Evolutionary conservation across 2,329 filamentous ascomycete genomes (phyloP).

Genomic region (Claviceps quebecensis): DNA sequence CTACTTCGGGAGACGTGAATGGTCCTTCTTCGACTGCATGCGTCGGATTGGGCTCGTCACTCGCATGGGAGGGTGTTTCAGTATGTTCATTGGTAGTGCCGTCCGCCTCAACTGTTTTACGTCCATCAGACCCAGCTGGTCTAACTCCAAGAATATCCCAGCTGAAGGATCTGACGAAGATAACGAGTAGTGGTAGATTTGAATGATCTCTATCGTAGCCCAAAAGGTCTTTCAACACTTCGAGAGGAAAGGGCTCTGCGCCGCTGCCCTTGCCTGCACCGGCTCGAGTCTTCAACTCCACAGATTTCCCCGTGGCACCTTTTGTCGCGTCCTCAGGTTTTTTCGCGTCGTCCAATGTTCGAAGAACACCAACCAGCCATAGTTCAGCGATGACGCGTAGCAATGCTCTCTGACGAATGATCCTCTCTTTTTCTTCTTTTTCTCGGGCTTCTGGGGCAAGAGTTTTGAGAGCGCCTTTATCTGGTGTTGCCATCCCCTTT

Average conservation of each 20-base stretch:
- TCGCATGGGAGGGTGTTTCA: slow-evolving; percentile 28
- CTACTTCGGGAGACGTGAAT: slow-evolving; percentile 61
- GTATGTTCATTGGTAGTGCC: slow-evolving; percentile 42
- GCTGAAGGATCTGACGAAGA: slow-evolving; percentile 90
- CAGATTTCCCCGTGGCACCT: slow-evolving; percentile 48
- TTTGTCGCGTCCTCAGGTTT: slow-evolving; percentile 50
- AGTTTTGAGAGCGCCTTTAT: slow-evolving; percentile 68
- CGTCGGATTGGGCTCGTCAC: slow-evolving; percentile 30
- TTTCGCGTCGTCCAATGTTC: slow-evolving; percentile 58
- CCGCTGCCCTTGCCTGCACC: slow-evolving; percentile 43
- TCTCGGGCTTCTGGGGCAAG: slow-evolving; percentile 72
- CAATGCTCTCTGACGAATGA: slow-evolving; percentile 72
- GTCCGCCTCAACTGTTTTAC: slow-evolving; percentile 73
- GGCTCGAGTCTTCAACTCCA: slow-evolving; percentile 41
- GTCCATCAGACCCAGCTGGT: slow-evolving; percentile 55
- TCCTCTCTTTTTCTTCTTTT: slow-evolving; percentile 87
- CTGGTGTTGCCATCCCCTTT: slow-evolving; percentile 79
- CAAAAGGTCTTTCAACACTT: slow-evolving; percentile 93
- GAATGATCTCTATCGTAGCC: slow-evolving; percentile 85
- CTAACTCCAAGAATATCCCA: slow-evolving; percentile 89
- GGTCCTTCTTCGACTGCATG: slow-evolving; percentile 48
- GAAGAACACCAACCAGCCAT: slow-evolving; percentile 82
- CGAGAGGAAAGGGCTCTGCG: slow-evolving; percentile 84
- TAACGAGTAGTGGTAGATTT: slow-evolving; percentile 80
- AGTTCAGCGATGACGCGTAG: slow-evolving; percentile 86